Percentiles rank a stretch among this genome's conserved stretches.
Conservation (phyloP, 257 asterid species). For the Echium plantagineum region DNA sequence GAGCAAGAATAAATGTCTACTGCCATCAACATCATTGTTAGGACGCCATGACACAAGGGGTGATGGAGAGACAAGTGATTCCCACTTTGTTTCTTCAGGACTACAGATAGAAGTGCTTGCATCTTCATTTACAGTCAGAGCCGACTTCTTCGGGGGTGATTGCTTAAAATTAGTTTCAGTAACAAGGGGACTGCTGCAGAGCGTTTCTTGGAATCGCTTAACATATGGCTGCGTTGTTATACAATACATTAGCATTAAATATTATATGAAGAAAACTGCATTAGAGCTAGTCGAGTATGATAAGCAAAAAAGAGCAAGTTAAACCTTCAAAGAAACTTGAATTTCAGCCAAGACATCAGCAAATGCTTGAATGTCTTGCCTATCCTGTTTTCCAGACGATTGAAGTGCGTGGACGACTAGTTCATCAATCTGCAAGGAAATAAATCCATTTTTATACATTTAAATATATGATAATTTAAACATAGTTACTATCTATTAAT, state of each 20-base stretch:
- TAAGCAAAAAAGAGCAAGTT: slow-evolving; percentile 5
- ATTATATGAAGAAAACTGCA: background rate
- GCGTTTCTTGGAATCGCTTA: slow-evolving; percentile 48
- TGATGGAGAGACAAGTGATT: slow-evolving; percentile 74
- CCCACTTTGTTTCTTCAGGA: slow-evolving; percentile 53
- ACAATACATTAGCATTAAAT: slow-evolving; percentile 1
- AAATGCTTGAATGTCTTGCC: slow-evolving; percentile 57
- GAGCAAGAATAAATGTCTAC: slow-evolving; percentile 76
- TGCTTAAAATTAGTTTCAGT: slow-evolving; percentile 27
- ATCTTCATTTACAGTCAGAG: slow-evolving; percentile 16
- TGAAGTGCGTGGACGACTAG: slow-evolving; percentile 62
- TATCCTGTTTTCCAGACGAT: slow-evolving; percentile 26
- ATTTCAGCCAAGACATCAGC: slow-evolving; percentile 57
- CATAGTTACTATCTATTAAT: background rate
- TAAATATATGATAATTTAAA: background rate
- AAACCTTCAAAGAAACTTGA: slow-evolving; percentile 70
- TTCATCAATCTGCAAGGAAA: slow-evolving; percentile 69
- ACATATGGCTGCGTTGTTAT: slow-evolving; percentile 69
- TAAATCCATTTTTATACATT: background rate
- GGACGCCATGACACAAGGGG: slow-evolving; percentile 94
- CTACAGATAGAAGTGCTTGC: slow-evolving; percentile 25
- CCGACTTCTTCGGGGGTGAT: slow-evolving; percentile 16
- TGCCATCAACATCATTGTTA: slow-evolving; percentile 47
- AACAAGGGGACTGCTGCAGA: slow-evolving; percentile 19
- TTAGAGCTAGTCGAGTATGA: slow-evolving; percentile 1